Percentiles rank a stretch among this genome's conserved stretches.
phyloP scores from a whole-genome alignment of 345 rosid genomes.

The Dipteronia sinensis region DNA sequence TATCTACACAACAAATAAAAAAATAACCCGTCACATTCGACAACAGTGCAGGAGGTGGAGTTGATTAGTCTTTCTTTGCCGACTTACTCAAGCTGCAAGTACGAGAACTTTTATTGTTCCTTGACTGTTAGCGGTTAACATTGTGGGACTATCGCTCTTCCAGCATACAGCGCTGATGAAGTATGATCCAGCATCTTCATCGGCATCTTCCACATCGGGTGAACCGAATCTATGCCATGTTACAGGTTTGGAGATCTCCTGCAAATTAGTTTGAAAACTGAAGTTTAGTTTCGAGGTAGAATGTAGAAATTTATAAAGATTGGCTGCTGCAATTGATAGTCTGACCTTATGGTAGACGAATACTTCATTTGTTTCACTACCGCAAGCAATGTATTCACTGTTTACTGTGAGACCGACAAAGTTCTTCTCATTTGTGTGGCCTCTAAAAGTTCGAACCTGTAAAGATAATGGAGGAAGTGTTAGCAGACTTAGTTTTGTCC shows the following conservation, averaged over 20 bases:
- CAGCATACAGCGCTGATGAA: constrained; percentile 98
- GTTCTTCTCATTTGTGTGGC: constrained; percentile 97
- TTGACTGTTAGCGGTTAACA: constrained; percentile 94
- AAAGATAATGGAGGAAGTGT: constrained; percentile 1
- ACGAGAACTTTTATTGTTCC: constrained; percentile 95
- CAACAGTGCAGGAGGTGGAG: neutral
- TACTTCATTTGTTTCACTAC: constrained; percentile 97
- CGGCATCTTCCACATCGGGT: constrained; percentile 79
- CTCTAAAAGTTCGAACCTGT: constrained; percentile 87
- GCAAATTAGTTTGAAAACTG: constrained; percentile 20
- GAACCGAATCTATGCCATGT: constrained; percentile 89
- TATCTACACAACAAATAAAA: constrained; percentile 12
- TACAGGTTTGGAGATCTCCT: constrained; percentile 89
- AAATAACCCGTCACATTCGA: neutral
- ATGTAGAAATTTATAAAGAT: neutral
- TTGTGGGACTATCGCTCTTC: constrained; percentile 95
- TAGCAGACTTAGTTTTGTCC: neutral
- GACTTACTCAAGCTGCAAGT: constrained; percentile 61
- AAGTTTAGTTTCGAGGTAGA: neutral
- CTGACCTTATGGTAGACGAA: constrained; percentile 94
- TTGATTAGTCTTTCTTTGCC: neutral
- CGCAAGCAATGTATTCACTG: constrained; percentile 85
- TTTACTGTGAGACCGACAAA: constrained; percentile 91
- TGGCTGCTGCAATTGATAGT: neutral
- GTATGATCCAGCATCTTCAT: constrained; percentile 83